Evolutionary conservation across 1,284 basidiomycete genomes (phyloP).

Genomic region (Ceratobasidium sp.): DNA sequence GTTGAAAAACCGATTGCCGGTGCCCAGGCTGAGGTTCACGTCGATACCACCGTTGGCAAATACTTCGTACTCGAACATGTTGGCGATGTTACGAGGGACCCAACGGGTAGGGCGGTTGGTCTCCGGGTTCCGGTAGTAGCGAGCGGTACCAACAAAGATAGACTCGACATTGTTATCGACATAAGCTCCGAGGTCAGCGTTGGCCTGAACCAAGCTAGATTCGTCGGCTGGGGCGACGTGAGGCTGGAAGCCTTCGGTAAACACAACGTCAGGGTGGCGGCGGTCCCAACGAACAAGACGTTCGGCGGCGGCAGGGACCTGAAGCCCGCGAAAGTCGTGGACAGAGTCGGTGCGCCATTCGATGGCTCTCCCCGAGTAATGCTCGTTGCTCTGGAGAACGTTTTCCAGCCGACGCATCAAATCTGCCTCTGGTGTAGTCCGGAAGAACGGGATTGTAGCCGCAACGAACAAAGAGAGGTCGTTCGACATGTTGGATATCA

Average conservation of each 20-base stretch:
- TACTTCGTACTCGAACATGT: slow-evolving; percentile 10
- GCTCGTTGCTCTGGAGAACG: background rate
- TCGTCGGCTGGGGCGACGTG: slow-evolving; percentile 1
- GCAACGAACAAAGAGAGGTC: background rate
- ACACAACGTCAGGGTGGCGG: slow-evolving; percentile 3
- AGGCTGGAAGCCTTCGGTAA: slow-evolving; percentile 3
- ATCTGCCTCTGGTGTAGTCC: background rate
- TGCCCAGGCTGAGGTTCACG: slow-evolving; percentile 6
- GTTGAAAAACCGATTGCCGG: slow-evolving; percentile 6
- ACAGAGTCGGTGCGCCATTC: slow-evolving; percentile 8
- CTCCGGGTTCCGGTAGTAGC: background rate
- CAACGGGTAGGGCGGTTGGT: slow-evolving; percentile 2
- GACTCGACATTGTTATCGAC: slow-evolving; percentile 9
- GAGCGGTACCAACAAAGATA: slow-evolving; percentile 1
- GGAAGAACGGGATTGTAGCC: background rate
- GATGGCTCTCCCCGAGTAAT: background rate
- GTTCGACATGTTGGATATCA: background rate
- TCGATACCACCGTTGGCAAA: slow-evolving; percentile 1
- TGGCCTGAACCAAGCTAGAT: background rate
- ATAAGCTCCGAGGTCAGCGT: slow-evolving; percentile 2
- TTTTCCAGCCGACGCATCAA: slow-evolving; percentile 5
- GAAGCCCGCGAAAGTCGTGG: background rate
- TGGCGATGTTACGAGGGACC: slow-evolving; percentile 7
- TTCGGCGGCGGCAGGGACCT: background rate
- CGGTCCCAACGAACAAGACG: slow-evolving; percentile 12